Evolutionary conservation across 805 yeast genomes (phyloP), one percentile per base, ranked within the genome.

Genomic region (Myxozyma melibiosi): DNA sequence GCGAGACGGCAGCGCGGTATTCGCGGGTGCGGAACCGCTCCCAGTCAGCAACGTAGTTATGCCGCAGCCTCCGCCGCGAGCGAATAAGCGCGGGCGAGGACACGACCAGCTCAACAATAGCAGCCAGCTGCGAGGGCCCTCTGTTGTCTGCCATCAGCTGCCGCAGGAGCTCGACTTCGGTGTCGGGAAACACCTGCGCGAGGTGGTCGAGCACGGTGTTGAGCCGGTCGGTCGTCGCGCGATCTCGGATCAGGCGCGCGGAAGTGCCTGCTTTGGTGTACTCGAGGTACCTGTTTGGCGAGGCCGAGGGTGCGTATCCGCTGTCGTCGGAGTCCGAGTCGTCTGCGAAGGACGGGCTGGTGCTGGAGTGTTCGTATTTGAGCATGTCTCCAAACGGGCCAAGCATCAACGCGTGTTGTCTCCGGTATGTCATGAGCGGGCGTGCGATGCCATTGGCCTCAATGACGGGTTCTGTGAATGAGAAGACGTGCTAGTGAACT

Each of bases 121-220:
- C 59, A 16, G 53, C 35, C 20, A 58, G 42, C 53, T 49, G 59
- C 27, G 64, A 59, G n/a, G 62, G 55, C 3, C 57, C 64, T n/a
- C 43, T 28, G 25, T 39, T 35, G 38, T 57, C 59, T 5, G 49
- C 34, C 55, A 61, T 51, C 18, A 54, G 41, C 42, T 51, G 40
- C 20, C 64, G 51, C 39, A 61, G 42, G 16, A 54, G 38, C 37
- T 43, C 63, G 24, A 58, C 54, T 6, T 58, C 63, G 30, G 63
- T 43, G 34, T 59, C 64, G 14, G 64, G 64, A 39, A 61, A 61
- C 22, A 61, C 40, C 27, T 46, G 52, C 25, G 38, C 33, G 16
- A 61, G 49, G 25, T 53, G 59, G 28, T 24, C 43, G 30, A 61
- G 53, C 4, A 54, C 18, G 20, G 22, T 4, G 52, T 61, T 61